phyloP scores from a whole-genome alignment of 148 eudicot genomes.

The Limonium bicolor region DNA sequence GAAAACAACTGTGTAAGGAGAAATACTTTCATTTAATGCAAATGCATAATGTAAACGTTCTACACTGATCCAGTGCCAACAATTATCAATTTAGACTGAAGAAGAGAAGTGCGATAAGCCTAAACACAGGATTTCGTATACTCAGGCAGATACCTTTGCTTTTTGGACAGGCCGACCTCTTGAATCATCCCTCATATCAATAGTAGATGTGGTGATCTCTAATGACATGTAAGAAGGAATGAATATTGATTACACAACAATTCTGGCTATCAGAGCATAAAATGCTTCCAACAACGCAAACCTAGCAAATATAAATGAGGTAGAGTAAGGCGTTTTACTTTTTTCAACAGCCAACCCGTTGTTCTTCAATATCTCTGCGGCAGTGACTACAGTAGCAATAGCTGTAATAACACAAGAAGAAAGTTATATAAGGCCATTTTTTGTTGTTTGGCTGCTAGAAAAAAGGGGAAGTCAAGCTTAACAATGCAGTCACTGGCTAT shows the following conservation, averaged over 20 bases:
- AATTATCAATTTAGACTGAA: too few relatives aligned
- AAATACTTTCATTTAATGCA: too few relatives aligned
- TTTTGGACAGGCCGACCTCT: slow-evolving; percentile 62
- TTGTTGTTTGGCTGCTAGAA: too few relatives aligned
- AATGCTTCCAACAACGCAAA: too few relatives aligned
- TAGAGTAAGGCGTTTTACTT: slow-evolving; percentile 28
- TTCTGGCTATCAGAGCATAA: neutral
- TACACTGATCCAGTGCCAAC: slow-evolving; percentile 1
- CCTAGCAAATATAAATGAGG: too few relatives aligned
- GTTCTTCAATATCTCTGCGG: slow-evolving; percentile 74
- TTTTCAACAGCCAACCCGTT: slow-evolving; percentile 74
- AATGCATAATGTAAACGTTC: too few relatives aligned
- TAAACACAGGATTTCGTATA: neutral
- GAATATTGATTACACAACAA: neutral
- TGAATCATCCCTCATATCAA: slow-evolving; percentile 55
- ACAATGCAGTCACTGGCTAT: too few relatives aligned
- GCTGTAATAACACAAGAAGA: slow-evolving; percentile 27
- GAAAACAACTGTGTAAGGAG: too few relatives aligned
- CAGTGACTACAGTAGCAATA: slow-evolving; percentile 63
- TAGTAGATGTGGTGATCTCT: slow-evolving; percentile 67
- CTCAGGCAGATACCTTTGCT: too few relatives aligned
- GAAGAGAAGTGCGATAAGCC: too few relatives aligned
- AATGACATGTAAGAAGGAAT: slow-evolving; percentile 3
- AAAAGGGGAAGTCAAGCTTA: neutral
- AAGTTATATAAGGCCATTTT: neutral